phyloP scores from a whole-genome alignment of 164 flowering plant species.

The Vitis labrusca region DNA sequence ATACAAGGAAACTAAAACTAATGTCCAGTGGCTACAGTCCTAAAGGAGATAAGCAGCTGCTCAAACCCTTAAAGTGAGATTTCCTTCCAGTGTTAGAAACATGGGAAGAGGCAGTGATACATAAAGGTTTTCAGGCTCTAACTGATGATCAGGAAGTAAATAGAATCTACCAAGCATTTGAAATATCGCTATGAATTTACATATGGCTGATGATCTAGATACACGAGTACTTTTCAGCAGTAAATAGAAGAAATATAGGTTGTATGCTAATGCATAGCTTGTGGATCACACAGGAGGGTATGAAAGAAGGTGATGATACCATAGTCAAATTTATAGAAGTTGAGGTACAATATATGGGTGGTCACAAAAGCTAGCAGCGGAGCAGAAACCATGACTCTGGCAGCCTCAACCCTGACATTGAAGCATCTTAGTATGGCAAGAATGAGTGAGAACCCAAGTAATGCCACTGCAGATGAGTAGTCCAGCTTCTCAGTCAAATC shows the following conservation, averaged over 20 bases:
- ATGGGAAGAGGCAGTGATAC: too few species aligned
- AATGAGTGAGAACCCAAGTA: slow-evolving; percentile 70
- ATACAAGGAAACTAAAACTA: neutral
- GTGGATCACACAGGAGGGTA: neutral
- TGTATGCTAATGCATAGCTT: neutral
- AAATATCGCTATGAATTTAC: too few species aligned
- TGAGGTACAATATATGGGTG: slow-evolving; percentile 83
- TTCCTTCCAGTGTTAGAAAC: too few species aligned
- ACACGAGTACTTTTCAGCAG: neutral
- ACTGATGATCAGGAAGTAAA: too few species aligned
- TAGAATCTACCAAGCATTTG: too few species aligned
- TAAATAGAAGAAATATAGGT: neutral
- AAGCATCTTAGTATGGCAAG: slow-evolving; percentile 61
- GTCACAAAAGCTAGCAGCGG: slow-evolving; percentile 79
- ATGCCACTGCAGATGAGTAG: slow-evolving; percentile 79
- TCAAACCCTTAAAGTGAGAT: too few species aligned
- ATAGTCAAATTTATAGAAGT: slow-evolving; percentile 70
- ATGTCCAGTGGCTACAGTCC: too few species aligned
- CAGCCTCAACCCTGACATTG: slow-evolving; percentile 71
- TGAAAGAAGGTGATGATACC: slow-evolving; percentile 35
- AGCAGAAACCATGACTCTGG: slow-evolving; percentile 88
- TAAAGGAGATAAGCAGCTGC: too few species aligned
- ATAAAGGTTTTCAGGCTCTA: too few species aligned
- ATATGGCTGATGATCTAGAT: too few species aligned
- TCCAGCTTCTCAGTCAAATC: slow-evolving; percentile 76